These are phyloP conservation scores for Meyerozyma elateridarum DNA, from an alignment of 1,139 yeast genomes.

Conservation along the genomic window DNA sequence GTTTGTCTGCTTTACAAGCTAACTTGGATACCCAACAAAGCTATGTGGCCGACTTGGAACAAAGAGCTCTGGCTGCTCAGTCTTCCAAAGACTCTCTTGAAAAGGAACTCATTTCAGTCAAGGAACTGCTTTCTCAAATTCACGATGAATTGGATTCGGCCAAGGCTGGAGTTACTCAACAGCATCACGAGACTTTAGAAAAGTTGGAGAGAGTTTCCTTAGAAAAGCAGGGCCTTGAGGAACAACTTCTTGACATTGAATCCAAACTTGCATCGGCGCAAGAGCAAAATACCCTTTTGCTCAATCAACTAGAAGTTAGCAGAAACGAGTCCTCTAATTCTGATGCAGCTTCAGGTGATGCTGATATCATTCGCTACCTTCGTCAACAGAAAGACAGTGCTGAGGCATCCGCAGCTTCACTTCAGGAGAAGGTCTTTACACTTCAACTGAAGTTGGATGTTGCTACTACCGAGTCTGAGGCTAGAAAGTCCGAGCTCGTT, in stretches of 20 bases:
- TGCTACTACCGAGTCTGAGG: slow-evolving; percentile 39
- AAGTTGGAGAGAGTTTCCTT: slow-evolving; percentile 25
- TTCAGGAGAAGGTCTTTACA: slow-evolving; percentile 45
- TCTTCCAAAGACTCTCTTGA: background rate
- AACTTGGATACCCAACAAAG: background rate
- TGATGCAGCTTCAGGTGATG: slow-evolving; percentile 15
- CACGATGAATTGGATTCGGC: slow-evolving; percentile 7
- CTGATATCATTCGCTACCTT: slow-evolving; percentile 57
- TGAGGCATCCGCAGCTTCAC: slow-evolving; percentile 52
- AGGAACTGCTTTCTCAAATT: background rate
- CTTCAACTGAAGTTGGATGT: slow-evolving; percentile 40
- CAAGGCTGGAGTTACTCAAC: slow-evolving; percentile 8
- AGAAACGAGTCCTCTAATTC: slow-evolving; percentile 11
- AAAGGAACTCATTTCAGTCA: background rate
- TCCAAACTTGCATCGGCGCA: slow-evolving; percentile 52
- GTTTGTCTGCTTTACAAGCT: slow-evolving; percentile 24
- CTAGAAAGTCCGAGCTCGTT: slow-evolving; percentile 39
- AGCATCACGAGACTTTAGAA: slow-evolving; percentile 13
- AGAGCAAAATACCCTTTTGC: slow-evolving; percentile 61
- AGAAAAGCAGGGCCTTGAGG: slow-evolving; percentile 40
- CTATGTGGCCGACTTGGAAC: background rate
- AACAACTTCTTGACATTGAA: slow-evolving; percentile 45
- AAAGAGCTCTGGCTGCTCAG: background rate
- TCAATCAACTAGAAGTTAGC: slow-evolving; percentile 61
- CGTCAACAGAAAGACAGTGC: slow-evolving; percentile 76